A percentile compares a stretch with the other conserved stretches of the same genome.
phyloP scores from a whole-genome alignment of 2,329 filamentous ascomycete species.

The Colletotrichum sublineola region DNA sequence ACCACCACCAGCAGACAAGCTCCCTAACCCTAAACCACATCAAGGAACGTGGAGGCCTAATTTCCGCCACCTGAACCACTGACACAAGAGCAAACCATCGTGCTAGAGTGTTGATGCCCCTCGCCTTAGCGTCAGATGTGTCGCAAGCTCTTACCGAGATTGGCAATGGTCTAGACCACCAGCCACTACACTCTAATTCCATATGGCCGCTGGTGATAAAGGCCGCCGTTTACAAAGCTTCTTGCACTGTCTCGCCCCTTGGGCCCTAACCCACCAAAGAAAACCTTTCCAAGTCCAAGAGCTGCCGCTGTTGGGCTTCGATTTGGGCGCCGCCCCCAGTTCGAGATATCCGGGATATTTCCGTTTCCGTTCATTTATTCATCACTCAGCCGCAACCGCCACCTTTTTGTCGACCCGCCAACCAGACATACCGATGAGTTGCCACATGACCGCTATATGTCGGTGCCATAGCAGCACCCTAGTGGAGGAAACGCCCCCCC shows the following conservation, averaged over 20 bases:
- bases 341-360: too few species aligned
- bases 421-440: neutral
- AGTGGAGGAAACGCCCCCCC: neutral
- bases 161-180: neutral
- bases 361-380: neutral
- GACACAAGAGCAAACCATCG: neutral
- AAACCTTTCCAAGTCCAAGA: neutral
- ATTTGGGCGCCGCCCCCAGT: neutral
- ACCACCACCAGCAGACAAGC: too few species aligned
- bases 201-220: neutral
- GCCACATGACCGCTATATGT: neutral
- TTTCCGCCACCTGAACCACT: neutral
- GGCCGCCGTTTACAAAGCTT: neutral
- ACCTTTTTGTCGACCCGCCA: neutral
- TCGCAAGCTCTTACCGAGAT: neutral
- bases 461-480: neutral
- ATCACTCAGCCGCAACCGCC: neutral
- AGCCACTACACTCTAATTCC: neutral
- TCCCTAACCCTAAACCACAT: too few species aligned
- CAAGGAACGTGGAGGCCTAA: too few species aligned
- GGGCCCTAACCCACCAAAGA: rapidly evolving
- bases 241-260: neutral
- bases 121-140: neutral
- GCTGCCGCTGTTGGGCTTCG: neutral
- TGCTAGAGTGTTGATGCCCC: neutral